Evolutionary conservation across 129 eudicot species (phyloP).

Genomic region (Flaveria bidentis): DNA sequence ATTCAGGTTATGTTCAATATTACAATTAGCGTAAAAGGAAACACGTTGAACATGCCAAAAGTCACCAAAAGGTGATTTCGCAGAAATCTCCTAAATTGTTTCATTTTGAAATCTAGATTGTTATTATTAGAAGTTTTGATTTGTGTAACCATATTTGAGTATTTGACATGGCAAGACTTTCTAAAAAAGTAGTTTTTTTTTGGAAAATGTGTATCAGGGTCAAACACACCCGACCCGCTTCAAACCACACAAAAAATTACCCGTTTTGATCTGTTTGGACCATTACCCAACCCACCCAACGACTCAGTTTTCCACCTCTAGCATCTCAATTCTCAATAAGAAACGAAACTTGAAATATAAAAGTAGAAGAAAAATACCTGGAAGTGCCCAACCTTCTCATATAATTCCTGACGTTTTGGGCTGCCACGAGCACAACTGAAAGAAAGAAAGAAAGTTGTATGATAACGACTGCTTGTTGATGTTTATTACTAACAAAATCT

Average conservation of each 20-base stretch:
- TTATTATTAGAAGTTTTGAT: background rate
- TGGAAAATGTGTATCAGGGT: background rate
- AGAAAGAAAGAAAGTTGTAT: constrained; percentile 4
- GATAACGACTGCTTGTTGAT: background rate
- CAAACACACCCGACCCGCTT: background rate
- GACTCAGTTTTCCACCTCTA: background rate
- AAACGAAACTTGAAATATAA: background rate
- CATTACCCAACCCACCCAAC: background rate
- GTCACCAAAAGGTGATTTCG: background rate
- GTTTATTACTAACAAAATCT: background rate
- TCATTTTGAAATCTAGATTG: too few relatives aligned
- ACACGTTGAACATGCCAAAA: background rate
- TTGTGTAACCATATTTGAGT: background rate
- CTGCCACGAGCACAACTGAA: constrained; percentile 99
- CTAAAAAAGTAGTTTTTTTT: background rate
- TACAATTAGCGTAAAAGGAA: background rate
- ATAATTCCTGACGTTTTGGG: constrained; percentile 80
- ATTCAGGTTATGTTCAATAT: background rate
- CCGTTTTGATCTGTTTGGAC: background rate
- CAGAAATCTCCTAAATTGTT: too few relatives aligned
- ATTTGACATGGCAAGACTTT: background rate
- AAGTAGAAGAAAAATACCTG: constrained; percentile 51
- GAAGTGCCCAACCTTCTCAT: constrained; percentile 67
- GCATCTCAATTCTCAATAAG: background rate
- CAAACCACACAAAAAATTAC: background rate